Percentiles rank a stretch among this genome's conserved stretches.
These are phyloP conservation scores for Kernera saxatilis DNA, from an alignment of 345 rosid species.

Conservation along the genomic window DNA sequence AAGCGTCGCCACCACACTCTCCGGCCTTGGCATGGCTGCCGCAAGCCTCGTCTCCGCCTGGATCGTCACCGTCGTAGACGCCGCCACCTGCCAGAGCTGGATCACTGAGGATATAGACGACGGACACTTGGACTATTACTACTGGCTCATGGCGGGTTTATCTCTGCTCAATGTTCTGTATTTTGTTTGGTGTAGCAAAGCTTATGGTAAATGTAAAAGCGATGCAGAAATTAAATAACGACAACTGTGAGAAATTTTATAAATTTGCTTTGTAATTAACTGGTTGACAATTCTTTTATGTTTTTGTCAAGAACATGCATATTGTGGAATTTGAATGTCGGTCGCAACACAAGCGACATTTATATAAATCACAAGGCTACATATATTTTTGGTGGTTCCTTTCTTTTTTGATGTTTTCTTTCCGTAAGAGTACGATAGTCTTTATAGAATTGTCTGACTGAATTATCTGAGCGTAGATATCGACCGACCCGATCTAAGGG, in stretches of 20 bases:
- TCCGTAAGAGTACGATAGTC: too few species aligned
- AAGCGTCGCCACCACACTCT: conserved; percentile 39
- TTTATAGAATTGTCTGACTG: too few species aligned
- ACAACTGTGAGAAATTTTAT: background rate
- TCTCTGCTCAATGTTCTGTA: conserved; percentile 34
- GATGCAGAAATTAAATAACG: background rate
- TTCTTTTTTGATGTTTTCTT: too few species aligned
- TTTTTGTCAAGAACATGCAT: too few species aligned
- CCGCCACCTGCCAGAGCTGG: conserved; percentile 38
- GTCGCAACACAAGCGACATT: too few species aligned
- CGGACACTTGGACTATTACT: conserved; percentile 54
- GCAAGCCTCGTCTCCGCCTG: conserved; percentile 40
- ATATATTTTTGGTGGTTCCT: too few species aligned
- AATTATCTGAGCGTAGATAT: too few species aligned
- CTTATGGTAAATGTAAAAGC: conserved; percentile 38
- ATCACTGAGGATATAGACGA: conserved; percentile 39
- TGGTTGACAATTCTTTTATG: too few species aligned
- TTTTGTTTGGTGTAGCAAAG: conserved; percentile 36
- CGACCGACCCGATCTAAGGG: too few species aligned
- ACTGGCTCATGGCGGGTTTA: conserved; percentile 40
- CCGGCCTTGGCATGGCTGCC: conserved; percentile 20
- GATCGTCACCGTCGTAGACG: conserved; percentile 33
- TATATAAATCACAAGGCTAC: too few species aligned
- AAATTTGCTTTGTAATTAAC: background rate
- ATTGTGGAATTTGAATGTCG: too few species aligned